phyloP scores from a whole-genome alignment of 2,329 filamentous ascomycete genomes.

The Sclerotinia trifoliorum region DNA sequence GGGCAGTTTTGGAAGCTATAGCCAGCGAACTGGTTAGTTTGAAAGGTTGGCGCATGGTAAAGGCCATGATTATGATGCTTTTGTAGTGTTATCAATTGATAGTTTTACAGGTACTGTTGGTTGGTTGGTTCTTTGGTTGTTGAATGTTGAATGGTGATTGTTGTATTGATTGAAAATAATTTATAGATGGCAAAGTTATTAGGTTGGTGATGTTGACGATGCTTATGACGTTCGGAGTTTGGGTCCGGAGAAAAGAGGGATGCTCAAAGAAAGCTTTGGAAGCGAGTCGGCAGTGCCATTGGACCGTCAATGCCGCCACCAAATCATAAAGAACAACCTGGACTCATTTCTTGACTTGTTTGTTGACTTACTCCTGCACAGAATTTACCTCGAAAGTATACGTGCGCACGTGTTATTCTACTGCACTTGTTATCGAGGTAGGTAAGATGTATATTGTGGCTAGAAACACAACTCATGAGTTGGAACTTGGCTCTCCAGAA shows the following conservation, averaged over 20 bases:
- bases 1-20: conserved; percentile 48
- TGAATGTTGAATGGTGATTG: not conserved
- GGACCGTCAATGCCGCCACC: not conserved
- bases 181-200: conserved; percentile 1
- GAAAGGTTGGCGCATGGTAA: conserved; percentile 63
- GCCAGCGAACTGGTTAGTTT: conserved; percentile 57
- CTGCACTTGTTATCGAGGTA: not conserved
- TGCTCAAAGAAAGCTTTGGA: conserved; percentile 22
- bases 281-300: conserved; percentile 6
- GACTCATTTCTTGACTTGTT: not conserved
- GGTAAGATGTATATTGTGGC: not conserved
- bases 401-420: no score
- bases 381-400: not conserved
- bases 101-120: no score
- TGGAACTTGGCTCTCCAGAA: not conserved
- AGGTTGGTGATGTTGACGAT: not conserved
- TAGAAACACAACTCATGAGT: not conserved
- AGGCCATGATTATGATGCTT: conserved; percentile 53
- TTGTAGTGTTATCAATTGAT: not conserved
- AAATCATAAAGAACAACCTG: not conserved
- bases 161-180: not conserved
- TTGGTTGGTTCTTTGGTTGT: not conserved
- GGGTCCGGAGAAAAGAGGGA: conserved; percentile 13
- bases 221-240: conserved; percentile 21
- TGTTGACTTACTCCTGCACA: not conserved